phyloP scores from a whole-genome alignment of 1,139 yeast species.

The Yueomyces sp. region DNA sequence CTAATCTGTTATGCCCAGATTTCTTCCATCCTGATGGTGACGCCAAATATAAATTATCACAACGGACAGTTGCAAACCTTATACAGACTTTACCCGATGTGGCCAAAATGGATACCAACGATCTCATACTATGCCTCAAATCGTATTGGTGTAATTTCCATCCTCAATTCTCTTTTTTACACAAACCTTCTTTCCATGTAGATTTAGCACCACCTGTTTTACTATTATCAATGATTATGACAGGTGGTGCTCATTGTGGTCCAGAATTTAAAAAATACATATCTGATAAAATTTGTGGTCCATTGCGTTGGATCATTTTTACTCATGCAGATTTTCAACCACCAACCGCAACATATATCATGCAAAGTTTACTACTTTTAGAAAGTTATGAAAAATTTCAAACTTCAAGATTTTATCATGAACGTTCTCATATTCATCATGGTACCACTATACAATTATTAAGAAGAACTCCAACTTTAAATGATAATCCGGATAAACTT shows the following conservation, averaged over 20 bases:
- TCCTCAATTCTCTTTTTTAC: constrained; percentile 49
- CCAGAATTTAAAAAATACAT: constrained; percentile 20
- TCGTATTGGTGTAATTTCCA: constrained; percentile 50
- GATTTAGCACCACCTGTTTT: constrained; percentile 39
- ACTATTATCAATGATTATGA: constrained; percentile 41
- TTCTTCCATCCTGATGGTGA: constrained; percentile 6
- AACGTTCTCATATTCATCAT: constrained; percentile 65
- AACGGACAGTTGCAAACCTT: constrained; percentile 9
- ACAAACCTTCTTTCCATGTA: constrained; percentile 51
- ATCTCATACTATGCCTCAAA: constrained; percentile 22
- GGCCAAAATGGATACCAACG: constrained; percentile 7
- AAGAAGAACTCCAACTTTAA: constrained; percentile 61
- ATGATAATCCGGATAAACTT: constrained; percentile 42
- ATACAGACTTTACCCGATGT: constrained; percentile 19
- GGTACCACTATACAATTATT: constrained; percentile 65
- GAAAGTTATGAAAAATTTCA: constrained; percentile 61
- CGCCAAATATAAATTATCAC: constrained; percentile 6
- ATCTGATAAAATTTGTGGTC: constrained; percentile 42
- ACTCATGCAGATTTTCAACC: constrained; percentile 47
- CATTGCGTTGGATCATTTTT: constrained; percentile 51
- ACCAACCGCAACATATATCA: constrained; percentile 48
- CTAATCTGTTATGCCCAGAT: not conserved
- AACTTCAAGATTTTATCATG: constrained; percentile 46
- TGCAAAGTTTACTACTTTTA: constrained; percentile 49
- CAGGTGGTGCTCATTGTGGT: constrained; percentile 36